Percentiles rank a stretch among this genome's conserved stretches.
phyloP scores from a whole-genome alignment of 2,329 filamentous ascomycete genomes.

The Calonectria montana region DNA sequence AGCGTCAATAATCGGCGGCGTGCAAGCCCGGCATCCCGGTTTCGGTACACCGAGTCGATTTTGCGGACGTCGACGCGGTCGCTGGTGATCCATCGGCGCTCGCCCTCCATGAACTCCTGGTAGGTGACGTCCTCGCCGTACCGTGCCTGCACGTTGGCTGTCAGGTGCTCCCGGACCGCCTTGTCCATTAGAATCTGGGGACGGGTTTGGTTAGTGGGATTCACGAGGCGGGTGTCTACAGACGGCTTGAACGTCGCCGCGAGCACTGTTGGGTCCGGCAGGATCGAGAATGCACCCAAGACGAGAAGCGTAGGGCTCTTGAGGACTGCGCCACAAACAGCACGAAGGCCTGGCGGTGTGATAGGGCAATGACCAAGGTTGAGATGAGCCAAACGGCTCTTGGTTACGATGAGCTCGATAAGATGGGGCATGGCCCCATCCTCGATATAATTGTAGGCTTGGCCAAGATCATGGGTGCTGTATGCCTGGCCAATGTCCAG shows the following conservation, averaged over 20 bases:
- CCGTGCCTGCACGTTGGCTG: conserved; percentile 44
- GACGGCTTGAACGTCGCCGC: conserved; percentile 45
- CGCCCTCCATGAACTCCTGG: conserved; percentile 47
- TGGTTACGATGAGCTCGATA: conserved; percentile 46
- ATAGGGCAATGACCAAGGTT: conserved; percentile 54
- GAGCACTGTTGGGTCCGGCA: conserved; percentile 41
- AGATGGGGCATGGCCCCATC: conserved; percentile 50
- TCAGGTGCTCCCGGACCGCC: conserved; percentile 45
- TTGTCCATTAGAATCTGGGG: conserved; percentile 43
- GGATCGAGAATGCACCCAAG: conserved; percentile 51
- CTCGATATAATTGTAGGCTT: conserved; percentile 60
- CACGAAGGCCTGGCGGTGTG: conserved; percentile 42
- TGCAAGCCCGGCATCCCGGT: conserved; percentile 52
- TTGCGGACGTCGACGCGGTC: conserved; percentile 54
- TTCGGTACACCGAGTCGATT: conserved; percentile 58
- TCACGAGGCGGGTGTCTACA: conserved; percentile 37
- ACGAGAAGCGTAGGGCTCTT: conserved; percentile 49
- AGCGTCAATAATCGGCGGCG: conserved; percentile 49
- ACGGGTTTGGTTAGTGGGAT: conserved; percentile 37
- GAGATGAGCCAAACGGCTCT: conserved; percentile 52
- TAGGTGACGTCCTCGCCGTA: conserved; percentile 48
- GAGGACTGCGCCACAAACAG: conserved; percentile 45
- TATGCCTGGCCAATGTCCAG: conserved; percentile 60
- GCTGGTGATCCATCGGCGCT: conserved; percentile 54
- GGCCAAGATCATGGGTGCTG: conserved; percentile 57